Evolutionary conservation across 305 asterid species (phyloP).

Genomic region (Rubia balearica): DNA sequence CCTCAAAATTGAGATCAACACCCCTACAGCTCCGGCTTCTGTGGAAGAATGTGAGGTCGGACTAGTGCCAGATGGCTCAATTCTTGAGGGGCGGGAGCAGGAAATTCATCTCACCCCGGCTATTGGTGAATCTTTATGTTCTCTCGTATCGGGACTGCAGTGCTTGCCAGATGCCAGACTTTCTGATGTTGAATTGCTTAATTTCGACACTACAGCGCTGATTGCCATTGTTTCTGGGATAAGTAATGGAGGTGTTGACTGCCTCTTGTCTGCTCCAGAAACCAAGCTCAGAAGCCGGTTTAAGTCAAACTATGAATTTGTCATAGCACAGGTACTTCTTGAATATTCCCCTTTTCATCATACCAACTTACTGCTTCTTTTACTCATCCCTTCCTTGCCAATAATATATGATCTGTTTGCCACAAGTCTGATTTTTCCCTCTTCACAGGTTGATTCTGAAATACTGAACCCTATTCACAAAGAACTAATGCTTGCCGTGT

Average conservation of each 20-base stretch:
- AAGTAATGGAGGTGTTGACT: constrained; percentile 53
- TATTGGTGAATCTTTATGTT: constrained; percentile 40
- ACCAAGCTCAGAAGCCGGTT: constrained; percentile 58
- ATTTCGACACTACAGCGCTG: constrained; percentile 85
- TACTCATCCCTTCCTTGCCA: neutral
- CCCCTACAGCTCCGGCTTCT: constrained; percentile 4
- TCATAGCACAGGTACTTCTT: constrained; percentile 62
- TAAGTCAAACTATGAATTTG: constrained; percentile 72
- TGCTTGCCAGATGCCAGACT: constrained; percentile 30
- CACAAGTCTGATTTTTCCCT: constrained; percentile 10
- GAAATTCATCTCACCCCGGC: constrained; percentile 27
- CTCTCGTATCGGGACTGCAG: constrained; percentile 49
- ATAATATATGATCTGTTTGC: neutral
- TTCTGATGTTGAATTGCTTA: constrained; percentile 43
- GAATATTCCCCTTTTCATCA: neutral
- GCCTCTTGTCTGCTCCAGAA: constrained; percentile 60
- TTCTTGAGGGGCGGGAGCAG: constrained; percentile 2
- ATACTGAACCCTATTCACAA: constrained; percentile 49
- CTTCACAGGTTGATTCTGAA: constrained; percentile 63
- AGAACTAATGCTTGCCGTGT: constrained; percentile 36
- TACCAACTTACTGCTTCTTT: neutral
- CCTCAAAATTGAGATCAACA: constrained; percentile 43
- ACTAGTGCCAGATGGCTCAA: neutral
- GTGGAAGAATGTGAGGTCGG: constrained; percentile 8
- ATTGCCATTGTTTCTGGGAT: constrained; percentile 84